A percentile compares a stretch with the other conserved stretches of the same genome.
phyloP scores from a whole-genome alignment of 2,329 filamentous ascomycete species.

The Tolypocladium amazonense region DNA sequence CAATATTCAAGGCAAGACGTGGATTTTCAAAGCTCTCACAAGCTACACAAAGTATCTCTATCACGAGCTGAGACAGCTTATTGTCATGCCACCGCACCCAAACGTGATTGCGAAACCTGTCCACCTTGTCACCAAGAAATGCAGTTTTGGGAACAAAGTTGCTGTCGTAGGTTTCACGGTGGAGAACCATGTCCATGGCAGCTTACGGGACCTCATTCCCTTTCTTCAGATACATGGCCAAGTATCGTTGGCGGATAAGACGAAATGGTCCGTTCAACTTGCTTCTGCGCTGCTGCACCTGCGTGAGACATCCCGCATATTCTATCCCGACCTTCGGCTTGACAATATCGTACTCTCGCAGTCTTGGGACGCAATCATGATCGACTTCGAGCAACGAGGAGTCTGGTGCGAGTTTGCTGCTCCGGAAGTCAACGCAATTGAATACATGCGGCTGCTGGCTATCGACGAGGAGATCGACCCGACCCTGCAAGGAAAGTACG shows the following conservation, averaged over 20 bases:
- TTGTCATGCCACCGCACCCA: slow-evolving; percentile 38
- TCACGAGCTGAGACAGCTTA: slow-evolving; percentile 46
- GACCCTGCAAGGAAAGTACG: slow-evolving; percentile 28
- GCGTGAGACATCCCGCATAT: slow-evolving; percentile 31
- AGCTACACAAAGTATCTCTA: slow-evolving; percentile 50
- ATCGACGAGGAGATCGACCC: slow-evolving; percentile 34
- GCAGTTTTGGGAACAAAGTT: slow-evolving; percentile 43
- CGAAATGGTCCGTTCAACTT: slow-evolving; percentile 44
- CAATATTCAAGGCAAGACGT: slow-evolving; percentile 26
- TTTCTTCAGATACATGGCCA: slow-evolving; percentile 34
- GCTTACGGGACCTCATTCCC: slow-evolving; percentile 44
- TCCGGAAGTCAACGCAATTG: slow-evolving; percentile 48
- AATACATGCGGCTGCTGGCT: slow-evolving; percentile 45
- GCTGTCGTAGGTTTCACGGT: slow-evolving; percentile 48
- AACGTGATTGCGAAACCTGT: slow-evolving; percentile 41
- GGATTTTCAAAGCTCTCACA: slow-evolving; percentile 48
- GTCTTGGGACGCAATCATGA: slow-evolving; percentile 37
- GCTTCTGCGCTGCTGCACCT: slow-evolving; percentile 40
- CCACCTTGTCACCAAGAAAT: slow-evolving; percentile 44
- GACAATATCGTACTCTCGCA: slow-evolving; percentile 47
- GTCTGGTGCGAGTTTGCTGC: slow-evolving; percentile 53
- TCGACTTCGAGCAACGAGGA: slow-evolving; percentile 53
- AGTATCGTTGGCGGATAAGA: slow-evolving; percentile 31
- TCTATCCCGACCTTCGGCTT: slow-evolving; percentile 48
- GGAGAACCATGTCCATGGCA: slow-evolving; percentile 41